Evolutionary conservation across 495 filamentous ascomycete species (phyloP), one percentile per base, ranked within the genome.

Genomic region (Articulospora tetracladia): DNA sequence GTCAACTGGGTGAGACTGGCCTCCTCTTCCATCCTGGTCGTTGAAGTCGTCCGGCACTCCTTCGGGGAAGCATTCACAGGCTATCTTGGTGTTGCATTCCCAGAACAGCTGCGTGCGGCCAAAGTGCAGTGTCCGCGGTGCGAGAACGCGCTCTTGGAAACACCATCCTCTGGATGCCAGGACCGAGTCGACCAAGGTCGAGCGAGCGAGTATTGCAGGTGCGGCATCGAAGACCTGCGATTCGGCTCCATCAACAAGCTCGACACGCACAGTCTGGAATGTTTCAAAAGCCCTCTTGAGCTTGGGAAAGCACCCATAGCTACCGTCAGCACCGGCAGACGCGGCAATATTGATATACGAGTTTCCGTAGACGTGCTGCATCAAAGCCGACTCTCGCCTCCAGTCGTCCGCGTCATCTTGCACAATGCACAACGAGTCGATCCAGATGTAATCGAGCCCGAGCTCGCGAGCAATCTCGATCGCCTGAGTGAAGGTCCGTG

Each of bases 1-100:
- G n/a, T n/a, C n/a, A n/a, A n/a, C n/a, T n/a, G n/a, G n/a, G n/a
- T n/a, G n/a, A n/a, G n/a, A n/a, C n/a, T n/a, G n/a, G n/a, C n/a
- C n/a, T n/a, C n/a, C n/a, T n/a, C n/a, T n/a, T n/a, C n/a, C n/a
- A n/a, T n/a, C n/a, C n/a, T n/a, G n/a, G n/a, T n/a, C n/a, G n/a
- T n/a, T n/a, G n/a, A n/a, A n/a, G n/a, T n/a, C n/a, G n/a, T 49
- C 46, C 8, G 46, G 46, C 8, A 49, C 46, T n/a, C 19, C 20
- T 6, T 25, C 22, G 27, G 48, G 22, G 4, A 2, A 52, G 2
- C 7, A 8, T 44, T 57, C 54, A 23, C 30, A 57, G 12, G 39
- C 23, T 3, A 47, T 22, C 11, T 80, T 88, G 15, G 74, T 77
- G 0, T 80, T 82, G 81, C 70, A 74, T 51, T 73, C 63, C 69